Evolutionary conservation across 306 rosid species (phyloP).

Genomic region (Mucuna pruriens): DNA sequence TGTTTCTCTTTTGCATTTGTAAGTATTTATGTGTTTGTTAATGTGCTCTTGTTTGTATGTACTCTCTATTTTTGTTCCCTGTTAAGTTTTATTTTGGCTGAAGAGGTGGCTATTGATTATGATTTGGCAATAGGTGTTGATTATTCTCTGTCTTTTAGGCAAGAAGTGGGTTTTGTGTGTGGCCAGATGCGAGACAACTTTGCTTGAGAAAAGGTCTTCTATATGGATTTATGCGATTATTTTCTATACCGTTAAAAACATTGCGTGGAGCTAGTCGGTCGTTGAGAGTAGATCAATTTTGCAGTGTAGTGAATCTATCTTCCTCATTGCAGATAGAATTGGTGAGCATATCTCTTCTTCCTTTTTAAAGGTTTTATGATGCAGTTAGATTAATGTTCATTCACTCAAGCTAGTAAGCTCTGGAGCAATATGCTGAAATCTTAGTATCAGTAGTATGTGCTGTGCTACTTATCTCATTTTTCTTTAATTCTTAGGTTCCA

Average conservation of each 20-base stretch:
- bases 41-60: not conserved
- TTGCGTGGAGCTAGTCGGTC: constrained; percentile 92
- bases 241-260: constrained; percentile 83
- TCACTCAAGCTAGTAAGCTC: constrained; percentile 8
- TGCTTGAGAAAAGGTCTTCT: constrained; percentile 73
- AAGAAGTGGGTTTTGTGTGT: constrained; percentile 66
- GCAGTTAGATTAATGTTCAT: constrained; percentile 7
- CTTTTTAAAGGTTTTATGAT: not conserved
- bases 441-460: not conserved
- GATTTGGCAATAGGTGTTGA: constrained; percentile 34
- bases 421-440: not conserved
- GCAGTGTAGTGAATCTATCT: constrained; percentile 87
- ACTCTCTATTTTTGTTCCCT: not conserved
- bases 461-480: not conserved
- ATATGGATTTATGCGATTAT: constrained; percentile 77
- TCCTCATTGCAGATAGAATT: constrained; percentile 88
- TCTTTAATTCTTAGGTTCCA: constrained; percentile 69
- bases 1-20: constrained; percentile 4
- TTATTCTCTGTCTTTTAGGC: constrained; percentile 49
- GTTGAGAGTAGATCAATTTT: constrained; percentile 76
- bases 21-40: not conserved
- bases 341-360: constrained; percentile 57
- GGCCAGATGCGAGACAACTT: constrained; percentile 86
- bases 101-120: constrained; percentile 3
- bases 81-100: not conserved